phyloP scores from a whole-genome alignment of 2,329 filamentous ascomycete species.

The Scortechinia acanthostroma region DNA sequence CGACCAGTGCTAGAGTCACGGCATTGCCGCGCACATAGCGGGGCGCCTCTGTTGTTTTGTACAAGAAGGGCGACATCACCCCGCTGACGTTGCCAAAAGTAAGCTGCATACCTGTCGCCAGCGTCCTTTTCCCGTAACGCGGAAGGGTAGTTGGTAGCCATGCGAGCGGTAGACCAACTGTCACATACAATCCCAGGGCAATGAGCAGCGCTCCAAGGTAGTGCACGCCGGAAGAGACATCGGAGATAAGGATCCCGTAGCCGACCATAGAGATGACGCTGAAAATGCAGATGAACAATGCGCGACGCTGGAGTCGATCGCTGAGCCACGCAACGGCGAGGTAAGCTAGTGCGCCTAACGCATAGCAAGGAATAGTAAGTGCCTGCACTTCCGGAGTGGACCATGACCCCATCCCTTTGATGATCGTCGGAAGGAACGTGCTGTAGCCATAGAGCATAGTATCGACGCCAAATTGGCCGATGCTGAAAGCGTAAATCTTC shows the following conservation, averaged over 20 bases:
- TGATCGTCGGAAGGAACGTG: slow-evolving; percentile 75
- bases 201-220: slow-evolving; percentile 76
- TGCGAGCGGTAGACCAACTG: slow-evolving; percentile 45
- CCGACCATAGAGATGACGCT: slow-evolving; percentile 57
- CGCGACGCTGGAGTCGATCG: slow-evolving; percentile 60
- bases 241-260: slow-evolving; percentile 60
- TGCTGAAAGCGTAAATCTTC: slow-evolving; percentile 67
- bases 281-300: slow-evolving; percentile 56
- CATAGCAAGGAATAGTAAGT: slow-evolving; percentile 73
- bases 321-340: slow-evolving; percentile 59
- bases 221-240: slow-evolving; percentile 51
- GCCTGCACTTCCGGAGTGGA: slow-evolving; percentile 62
- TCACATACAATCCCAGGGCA: slow-evolving; percentile 63
- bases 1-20: slow-evolving; percentile 26
- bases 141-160: slow-evolving; percentile 63
- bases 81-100: slow-evolving; percentile 66
- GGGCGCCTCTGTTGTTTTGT: slow-evolving; percentile 36
- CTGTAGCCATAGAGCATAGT: slow-evolving; percentile 75
- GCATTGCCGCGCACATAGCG: slow-evolving; percentile 57
- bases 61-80: slow-evolving; percentile 68
- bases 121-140: slow-evolving; percentile 70
- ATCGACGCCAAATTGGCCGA: slow-evolving; percentile 66
- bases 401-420: slow-evolving; percentile 60
- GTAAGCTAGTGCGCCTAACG: slow-evolving; percentile 64
- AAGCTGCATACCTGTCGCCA: slow-evolving; percentile 64